Conservation (phyloP, 2,329 filamentous ascomycete species). For the Cladosporium sp. region DNA sequence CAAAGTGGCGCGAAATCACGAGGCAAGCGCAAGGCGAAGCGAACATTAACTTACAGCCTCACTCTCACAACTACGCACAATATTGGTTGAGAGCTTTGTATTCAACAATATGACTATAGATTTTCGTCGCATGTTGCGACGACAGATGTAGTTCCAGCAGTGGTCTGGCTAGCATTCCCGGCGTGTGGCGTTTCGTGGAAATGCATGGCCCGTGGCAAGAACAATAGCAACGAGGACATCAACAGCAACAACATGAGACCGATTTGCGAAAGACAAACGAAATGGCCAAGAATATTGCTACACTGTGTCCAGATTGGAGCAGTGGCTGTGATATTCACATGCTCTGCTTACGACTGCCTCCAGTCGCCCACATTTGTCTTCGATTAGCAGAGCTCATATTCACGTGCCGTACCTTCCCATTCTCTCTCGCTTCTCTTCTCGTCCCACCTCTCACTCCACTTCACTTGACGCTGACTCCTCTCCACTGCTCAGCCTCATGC, state of each 20-base stretch:
- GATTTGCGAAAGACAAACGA: neutral
- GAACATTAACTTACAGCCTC: neutral
- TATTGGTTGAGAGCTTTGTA: neutral
- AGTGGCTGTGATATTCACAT: neutral
- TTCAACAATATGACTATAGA: neutral
- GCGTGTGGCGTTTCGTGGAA: slow-evolving; percentile 1
- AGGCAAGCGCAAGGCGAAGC: neutral
- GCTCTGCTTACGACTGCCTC: neutral
- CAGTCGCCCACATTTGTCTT: neutral
- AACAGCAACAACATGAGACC: slow-evolving; percentile 8
- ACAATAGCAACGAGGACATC: slow-evolving; percentile 14
- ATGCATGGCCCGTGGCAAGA: slow-evolving; percentile 16
- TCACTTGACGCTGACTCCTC: neutral
- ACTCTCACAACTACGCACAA: neutral
- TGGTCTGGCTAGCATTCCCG: neutral
- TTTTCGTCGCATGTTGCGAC: slow-evolving; percentile 4
- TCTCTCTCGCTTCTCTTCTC: neutral
- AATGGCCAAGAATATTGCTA: neutral
- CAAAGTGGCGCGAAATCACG: neutral
- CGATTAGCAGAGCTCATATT: neutral
- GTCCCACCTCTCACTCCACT: neutral
- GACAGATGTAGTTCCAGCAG: neutral
- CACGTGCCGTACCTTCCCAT: neutral
- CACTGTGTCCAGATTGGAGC: neutral
- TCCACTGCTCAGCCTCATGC: neutral